Evolutionary conservation across 2,329 filamentous ascomycete genomes (phyloP), one percentile per base, ranked within the genome.

Genomic region (Xylariaceae sp.): DNA sequence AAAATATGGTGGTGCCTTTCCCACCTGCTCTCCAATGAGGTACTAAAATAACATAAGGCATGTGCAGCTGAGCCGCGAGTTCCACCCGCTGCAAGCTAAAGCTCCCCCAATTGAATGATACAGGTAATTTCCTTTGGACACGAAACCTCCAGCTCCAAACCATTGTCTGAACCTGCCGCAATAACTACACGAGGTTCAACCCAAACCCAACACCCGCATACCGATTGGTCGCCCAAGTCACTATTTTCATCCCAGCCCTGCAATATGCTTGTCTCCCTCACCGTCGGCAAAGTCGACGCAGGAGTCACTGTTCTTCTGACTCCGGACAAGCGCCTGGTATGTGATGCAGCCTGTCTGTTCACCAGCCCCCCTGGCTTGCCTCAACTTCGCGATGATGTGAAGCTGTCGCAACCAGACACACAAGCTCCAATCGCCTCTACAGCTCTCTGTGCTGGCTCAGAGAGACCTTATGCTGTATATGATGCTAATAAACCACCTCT

Each of bases 281-380:
- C 91, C 38, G 93, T 98, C 68, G 93, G 93, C 74, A 98, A 98
- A 74, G 93, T 98, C 69, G 93, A 98, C 69, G 93, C 93, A 59
- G 93, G 93, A 68, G 91, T 98, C 63, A 95, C 93, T 37, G 93
- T 98, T 48, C 83, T 98, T 41, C 73, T 98, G 61, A 98, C 93
- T 36, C 87, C 95, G 63, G 93, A 98, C 68, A 97, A 97, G 69
- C 85, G 93, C 63, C 78, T 98, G 58, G 91, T 96, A 80, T 60
- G 83, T 66, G 47, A 13, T 32, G 13, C 30, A 32, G n/a, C n/a
- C 30, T n/a, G 30, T 4, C 6, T 13, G 13, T 9, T 13, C 30
- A 6, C 16, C 16, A 7, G 4, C 16, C 30, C 16, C 16, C 13
- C 15, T 32, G 30, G 8, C 30, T 32, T n/a, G n/a, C n/a, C n/a